These are phyloP conservation scores for Crotalaria pallida DNA, from an alignment of 306 rosid genomes.

Conservation along the genomic window DNA sequence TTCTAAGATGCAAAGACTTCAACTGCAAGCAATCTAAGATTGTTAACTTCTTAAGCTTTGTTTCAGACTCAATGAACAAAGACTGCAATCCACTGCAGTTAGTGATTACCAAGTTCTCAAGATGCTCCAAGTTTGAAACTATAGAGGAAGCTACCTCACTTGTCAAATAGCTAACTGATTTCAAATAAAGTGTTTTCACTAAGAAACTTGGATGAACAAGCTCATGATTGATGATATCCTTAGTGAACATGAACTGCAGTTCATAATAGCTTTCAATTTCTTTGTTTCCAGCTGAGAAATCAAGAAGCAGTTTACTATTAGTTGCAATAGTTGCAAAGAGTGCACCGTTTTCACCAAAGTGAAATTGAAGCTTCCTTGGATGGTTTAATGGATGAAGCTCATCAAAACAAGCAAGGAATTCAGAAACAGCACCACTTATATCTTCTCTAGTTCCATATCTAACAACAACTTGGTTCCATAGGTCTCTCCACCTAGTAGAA, in stretches of 20 bases:
- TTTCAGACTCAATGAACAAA: slow-evolving; percentile 39
- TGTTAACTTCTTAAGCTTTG: slow-evolving; percentile 47
- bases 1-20: slow-evolving; percentile 46
- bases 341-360: slow-evolving; percentile 28
- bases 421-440: slow-evolving; percentile 24
- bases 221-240: slow-evolving; percentile 15
- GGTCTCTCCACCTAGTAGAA: slow-evolving; percentile 58
- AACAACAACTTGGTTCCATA: slow-evolving; percentile 54
- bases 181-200: slow-evolving; percentile 53
- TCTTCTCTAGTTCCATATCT: slow-evolving; percentile 36
- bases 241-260: slow-evolving; percentile 32
- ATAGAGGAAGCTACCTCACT: slow-evolving; percentile 45
- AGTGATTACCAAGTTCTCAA: slow-evolving; percentile 52
- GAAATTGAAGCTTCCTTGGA: slow-evolving; percentile 53
- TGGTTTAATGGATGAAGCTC: slow-evolving; percentile 45
- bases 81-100: slow-evolving; percentile 58
- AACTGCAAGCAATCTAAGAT: slow-evolving; percentile 58
- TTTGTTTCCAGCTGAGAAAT: slow-evolving; percentile 32
- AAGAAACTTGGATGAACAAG: slow-evolving; percentile 34
- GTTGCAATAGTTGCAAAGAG: slow-evolving; percentile 46
- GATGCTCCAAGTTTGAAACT: slow-evolving; percentile 42
- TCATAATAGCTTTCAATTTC: slow-evolving; percentile 25
- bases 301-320: slow-evolving; percentile 54
- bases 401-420: slow-evolving; percentile 38
- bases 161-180: slow-evolving; percentile 42